Evolutionary conservation across 163 green algal species (phyloP), one percentile per base, ranked within the genome.

Genomic region (Scenedesmus sp.): DNA sequence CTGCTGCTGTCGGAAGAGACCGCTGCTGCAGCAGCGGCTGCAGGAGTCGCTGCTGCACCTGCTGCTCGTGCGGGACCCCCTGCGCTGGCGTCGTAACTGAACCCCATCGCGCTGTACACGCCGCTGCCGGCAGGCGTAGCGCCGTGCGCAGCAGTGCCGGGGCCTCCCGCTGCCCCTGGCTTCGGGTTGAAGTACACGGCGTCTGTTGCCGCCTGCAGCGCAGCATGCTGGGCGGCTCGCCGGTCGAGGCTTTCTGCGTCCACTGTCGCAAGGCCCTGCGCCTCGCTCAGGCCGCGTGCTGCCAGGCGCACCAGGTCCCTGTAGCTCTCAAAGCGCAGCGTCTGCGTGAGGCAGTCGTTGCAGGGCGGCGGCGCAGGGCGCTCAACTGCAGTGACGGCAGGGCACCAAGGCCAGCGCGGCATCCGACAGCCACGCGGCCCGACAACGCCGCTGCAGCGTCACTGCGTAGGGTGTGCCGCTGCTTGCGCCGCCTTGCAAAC

Each of bases 291-390:
- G 33, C 93, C 92, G 51, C 93, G 86, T 35, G 93, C 93, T 46
- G 89, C 76, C 37, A 97, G 92, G 78, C 94, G 95, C 1, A 98
- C 92, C 5, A 96, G 91, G 89, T 98, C 96, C 0, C 96, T 87
- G 90, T 93, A 98, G 20, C 81, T 88, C 89, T 98, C 96, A 88
- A 98, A 97, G 0, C 44, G 56, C 68, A 98, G 90, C 85, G 95
- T 90, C 96, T 98, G 94, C 59, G 73, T 85, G 35, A 3, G n/a
- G 37, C n/a, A n/a, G 87, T 20, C 12, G 33, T 61, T 53, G 42
- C 30, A 20, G 65, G 5, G 65, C 7, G 30, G 2, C 6, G 61
- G 24, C 40, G 65, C 30, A 40, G 30, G 13, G 22, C 3, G 20
- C n/a, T n/a, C 30, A 40, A 18, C 30, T 40, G 20, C 6, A 76